phyloP scores from a whole-genome alignment of 202 grass and related monocot species.

The Zizania palustris region DNA sequence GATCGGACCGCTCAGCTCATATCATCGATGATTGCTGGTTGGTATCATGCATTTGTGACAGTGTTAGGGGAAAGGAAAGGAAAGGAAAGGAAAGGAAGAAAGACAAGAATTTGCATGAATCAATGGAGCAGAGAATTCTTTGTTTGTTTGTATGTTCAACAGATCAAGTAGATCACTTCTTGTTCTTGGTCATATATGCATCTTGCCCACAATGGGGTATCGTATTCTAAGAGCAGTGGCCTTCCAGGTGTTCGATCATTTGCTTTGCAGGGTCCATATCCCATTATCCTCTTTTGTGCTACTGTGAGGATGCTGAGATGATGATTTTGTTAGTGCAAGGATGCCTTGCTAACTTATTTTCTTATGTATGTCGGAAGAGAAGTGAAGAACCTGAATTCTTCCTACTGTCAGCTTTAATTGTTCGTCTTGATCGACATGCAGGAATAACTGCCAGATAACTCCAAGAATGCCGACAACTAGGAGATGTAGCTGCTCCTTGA shows the following conservation, averaged over 20 bases:
- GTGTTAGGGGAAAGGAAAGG: too few species aligned
- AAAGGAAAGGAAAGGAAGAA: too few species aligned
- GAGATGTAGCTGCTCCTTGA: too few species aligned
- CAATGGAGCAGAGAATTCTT: background rate
- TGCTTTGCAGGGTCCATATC: background rate
- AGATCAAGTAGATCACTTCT: too few species aligned
- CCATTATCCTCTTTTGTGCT: too few species aligned
- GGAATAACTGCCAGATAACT: background rate
- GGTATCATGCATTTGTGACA: too few species aligned
- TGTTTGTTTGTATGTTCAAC: background rate
- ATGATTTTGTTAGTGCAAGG: too few species aligned
- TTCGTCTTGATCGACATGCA: constrained; percentile 6
- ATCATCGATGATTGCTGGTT: too few species aligned
- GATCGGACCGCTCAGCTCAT: background rate
- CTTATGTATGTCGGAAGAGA: background rate
- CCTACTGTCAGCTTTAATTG: background rate
- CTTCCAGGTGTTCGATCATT: constrained; percentile 26
- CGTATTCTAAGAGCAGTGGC: constrained; percentile 2
- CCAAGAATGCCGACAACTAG: background rate
- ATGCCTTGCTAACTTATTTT: too few species aligned
- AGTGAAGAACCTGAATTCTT: constrained; percentile 24
- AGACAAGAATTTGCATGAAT: background rate
- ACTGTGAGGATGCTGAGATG: too few species aligned
- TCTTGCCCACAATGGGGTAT: background rate
- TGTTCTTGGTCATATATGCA: background rate